phyloP scores from a whole-genome alignment of 2,329 filamentous ascomycete genomes.

The Magnaporthiopsis incrustans region DNA sequence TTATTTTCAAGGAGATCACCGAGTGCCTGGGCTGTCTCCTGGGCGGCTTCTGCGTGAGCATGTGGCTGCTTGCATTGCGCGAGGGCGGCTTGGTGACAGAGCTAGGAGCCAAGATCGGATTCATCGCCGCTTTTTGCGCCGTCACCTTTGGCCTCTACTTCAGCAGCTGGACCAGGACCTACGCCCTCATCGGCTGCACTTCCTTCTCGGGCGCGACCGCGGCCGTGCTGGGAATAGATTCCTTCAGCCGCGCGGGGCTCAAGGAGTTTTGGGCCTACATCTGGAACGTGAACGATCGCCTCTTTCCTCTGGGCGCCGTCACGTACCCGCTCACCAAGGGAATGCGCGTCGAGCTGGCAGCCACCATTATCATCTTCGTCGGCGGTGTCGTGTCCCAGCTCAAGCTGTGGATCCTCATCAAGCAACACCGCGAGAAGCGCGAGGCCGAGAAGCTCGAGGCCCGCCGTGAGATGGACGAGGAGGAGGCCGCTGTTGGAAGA shows the following conservation, averaged over 20 bases:
- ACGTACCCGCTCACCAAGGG: conserved; percentile 83
- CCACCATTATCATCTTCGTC: conserved; percentile 64
- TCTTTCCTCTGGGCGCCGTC: conserved; percentile 68
- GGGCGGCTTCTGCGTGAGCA: conserved; percentile 75
- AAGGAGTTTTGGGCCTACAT: conserved; percentile 96
- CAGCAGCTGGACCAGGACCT: conserved; percentile 67
- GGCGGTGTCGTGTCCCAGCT: conserved; percentile 77
- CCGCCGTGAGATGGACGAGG: conserved; percentile 46
- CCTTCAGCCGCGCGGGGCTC: conserved; percentile 78
- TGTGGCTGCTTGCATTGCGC: conserved; percentile 81
- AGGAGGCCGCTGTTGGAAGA: conserved; percentile 64
- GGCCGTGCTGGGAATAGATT: conserved; percentile 78
- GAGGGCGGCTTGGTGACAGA: conserved; percentile 65
- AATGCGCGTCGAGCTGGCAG: conserved; percentile 77
- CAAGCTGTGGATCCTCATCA: conserved; percentile 76
- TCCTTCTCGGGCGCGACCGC: conserved; percentile 77
- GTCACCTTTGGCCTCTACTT: conserved; percentile 68
- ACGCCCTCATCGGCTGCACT: conserved; percentile 67
- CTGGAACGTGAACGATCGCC: conserved; percentile 70
- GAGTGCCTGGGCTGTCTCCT: conserved; percentile 77
- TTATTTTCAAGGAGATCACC: conserved; percentile 77
- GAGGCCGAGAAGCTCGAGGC: conserved; percentile 41
- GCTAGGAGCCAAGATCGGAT: conserved; percentile 56
- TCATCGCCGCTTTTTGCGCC: conserved; percentile 66
- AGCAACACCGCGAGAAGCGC: conserved; percentile 48